A percentile compares a stretch with the other conserved stretches of the same genome.
These are phyloP conservation scores for Neonectria hederae DNA, from an alignment of 2,329 filamentous ascomycete species.

Conservation along the genomic window DNA sequence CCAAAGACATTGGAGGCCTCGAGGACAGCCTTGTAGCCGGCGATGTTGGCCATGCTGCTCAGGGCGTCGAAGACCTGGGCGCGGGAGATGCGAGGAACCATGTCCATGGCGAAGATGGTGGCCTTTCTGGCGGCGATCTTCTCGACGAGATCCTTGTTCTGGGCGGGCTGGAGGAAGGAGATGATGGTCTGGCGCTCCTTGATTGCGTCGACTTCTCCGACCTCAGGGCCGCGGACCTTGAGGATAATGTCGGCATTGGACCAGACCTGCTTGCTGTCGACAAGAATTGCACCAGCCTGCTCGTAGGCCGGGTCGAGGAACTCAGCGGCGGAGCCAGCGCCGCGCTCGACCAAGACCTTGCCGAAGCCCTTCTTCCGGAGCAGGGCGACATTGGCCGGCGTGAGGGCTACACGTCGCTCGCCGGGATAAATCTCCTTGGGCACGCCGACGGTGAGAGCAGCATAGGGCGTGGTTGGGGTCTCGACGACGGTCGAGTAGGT, in stretches of 20 bases:
- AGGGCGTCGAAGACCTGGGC: slow-evolving; percentile 90
- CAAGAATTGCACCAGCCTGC: slow-evolving; percentile 79
- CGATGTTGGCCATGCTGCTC: slow-evolving; percentile 94
- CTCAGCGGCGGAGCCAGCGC: slow-evolving; percentile 80
- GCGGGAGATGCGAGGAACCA: slow-evolving; percentile 88
- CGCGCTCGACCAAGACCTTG: slow-evolving; percentile 79
- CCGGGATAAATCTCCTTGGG: slow-evolving; percentile 81
- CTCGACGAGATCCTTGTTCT: slow-evolving; percentile 80
- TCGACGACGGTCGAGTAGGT: slow-evolving; percentile 53
- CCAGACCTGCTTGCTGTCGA: slow-evolving; percentile 77
- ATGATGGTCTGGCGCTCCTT: slow-evolving; percentile 78
- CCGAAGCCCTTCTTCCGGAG: slow-evolving; percentile 87
- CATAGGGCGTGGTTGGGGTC: slow-evolving; percentile 69
- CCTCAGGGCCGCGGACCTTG: slow-evolving; percentile 81
- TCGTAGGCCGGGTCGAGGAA: slow-evolving; percentile 82
- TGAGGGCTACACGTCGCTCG: slow-evolving; percentile 85
- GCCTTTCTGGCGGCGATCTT: slow-evolving; percentile 75
- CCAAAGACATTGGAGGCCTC: slow-evolving; percentile 92
- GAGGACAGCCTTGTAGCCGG: slow-evolving; percentile 90
- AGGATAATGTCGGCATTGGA: slow-evolving; percentile 79
- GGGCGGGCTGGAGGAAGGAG: slow-evolving; percentile 83
- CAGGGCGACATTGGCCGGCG: slow-evolving; percentile 82
- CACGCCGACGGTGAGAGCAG: slow-evolving; percentile 78
- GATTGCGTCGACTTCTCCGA: slow-evolving; percentile 74
- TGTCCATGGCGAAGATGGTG: slow-evolving; percentile 90